phyloP scores from a whole-genome alignment of 148 eudicot genomes.

The Diospyros kaki region DNA sequence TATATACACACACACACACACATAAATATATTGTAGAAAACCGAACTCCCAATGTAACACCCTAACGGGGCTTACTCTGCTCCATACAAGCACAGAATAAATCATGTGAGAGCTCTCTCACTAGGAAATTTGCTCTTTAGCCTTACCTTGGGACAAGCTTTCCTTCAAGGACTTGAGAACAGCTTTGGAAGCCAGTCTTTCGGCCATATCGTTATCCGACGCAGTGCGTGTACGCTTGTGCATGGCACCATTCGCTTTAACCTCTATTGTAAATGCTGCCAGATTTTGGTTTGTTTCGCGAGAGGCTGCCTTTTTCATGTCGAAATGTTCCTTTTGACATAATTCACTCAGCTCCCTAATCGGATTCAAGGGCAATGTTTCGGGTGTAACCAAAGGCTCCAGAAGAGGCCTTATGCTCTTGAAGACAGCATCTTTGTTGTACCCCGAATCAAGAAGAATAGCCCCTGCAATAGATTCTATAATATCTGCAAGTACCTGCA shows the following conservation, averaged over 20 bases:
- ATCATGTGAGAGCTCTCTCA: no score
- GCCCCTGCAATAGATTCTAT: conserved; percentile 95
- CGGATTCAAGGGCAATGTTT: conserved; percentile 64
- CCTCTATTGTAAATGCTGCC: conserved; percentile 43
- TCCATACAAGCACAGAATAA: no score
- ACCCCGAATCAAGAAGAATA: conserved; percentile 68
- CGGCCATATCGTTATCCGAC: conserved; percentile 44
- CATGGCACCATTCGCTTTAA: conserved; percentile 47
- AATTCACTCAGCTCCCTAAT: conserved; percentile 46
- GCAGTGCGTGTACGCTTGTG: conserved; percentile 32
- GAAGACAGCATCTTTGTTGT: conserved; percentile 47
- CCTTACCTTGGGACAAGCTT: neutral
- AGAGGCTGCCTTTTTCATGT: conserved; percentile 21
- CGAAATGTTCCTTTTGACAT: conserved; percentile 43
- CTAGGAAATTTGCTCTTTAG: no score
- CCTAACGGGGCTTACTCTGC: no score
- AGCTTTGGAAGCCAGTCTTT: conserved; percentile 48
- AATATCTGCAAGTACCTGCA: conserved; percentile 77
- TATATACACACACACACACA: no score
- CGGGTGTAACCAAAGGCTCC: conserved; percentile 72
- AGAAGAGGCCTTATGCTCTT: conserved; percentile 58
- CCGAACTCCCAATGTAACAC: no score
- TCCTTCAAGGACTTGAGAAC: conserved; percentile 54
- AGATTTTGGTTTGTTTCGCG: conserved; percentile 27
- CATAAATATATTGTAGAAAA: no score